Conservation (phyloP, 2,329 filamentous ascomycete species). For the Stenocarpella maydis region DNA sequence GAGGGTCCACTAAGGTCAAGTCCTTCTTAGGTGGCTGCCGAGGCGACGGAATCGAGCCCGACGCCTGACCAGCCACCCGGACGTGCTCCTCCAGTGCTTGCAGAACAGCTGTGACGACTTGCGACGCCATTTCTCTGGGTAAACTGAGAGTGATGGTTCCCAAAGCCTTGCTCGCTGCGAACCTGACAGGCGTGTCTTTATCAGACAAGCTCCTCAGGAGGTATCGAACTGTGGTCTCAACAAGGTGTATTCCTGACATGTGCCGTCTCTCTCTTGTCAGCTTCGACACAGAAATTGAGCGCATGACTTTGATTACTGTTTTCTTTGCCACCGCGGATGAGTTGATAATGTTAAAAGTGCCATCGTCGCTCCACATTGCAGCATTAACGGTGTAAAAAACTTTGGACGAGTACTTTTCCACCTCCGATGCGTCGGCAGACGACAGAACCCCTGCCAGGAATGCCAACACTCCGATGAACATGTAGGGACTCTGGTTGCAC, state of each 20-base stretch:
- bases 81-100: constrained; percentile 70
- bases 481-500: constrained; percentile 67
- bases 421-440: constrained; percentile 77
- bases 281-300: constrained; percentile 74
- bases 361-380: constrained; percentile 52
- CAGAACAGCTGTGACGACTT: constrained; percentile 88
- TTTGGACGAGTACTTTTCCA: constrained; percentile 69
- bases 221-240: constrained; percentile 85
- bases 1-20: constrained; percentile 77
- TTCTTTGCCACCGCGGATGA: constrained; percentile 84
- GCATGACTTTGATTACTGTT: constrained; percentile 83
- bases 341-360: constrained; percentile 62
- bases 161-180: constrained; percentile 91
- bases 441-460: constrained; percentile 80
- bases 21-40: constrained; percentile 57
- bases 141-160: constrained; percentile 86
- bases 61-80: constrained; percentile 56
- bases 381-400: constrained; percentile 72
- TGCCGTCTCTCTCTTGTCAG: constrained; percentile 60
- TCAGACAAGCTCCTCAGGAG: constrained; percentile 82
- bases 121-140: constrained; percentile 79
- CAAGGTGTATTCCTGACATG: constrained; percentile 58
- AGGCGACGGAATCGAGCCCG: constrained; percentile 33
- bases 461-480: constrained; percentile 79
- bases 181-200: constrained; percentile 87